Base-by-base conservation (phyloP, 208 protist species). In the Leishmania arabica region DNA sequence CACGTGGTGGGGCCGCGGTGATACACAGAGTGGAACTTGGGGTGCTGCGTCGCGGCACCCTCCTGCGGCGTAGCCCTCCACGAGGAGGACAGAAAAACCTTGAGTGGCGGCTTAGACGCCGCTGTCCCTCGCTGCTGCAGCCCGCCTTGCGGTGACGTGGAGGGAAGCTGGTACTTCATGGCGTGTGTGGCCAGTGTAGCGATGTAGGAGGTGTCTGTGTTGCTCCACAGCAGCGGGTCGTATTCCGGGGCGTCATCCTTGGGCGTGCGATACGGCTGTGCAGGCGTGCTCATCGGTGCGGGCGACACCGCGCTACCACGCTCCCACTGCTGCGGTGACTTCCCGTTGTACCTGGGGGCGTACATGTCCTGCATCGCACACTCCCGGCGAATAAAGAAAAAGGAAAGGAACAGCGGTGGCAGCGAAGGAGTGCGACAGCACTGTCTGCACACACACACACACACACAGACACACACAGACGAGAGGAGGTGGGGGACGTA, bases 141-240 rank as follows among this genome's bases (percentile, higher is more conserved):
- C 60, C 24, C 49, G 37, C 5, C 37, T 54, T 51, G 40, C 42
- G n/a, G 47, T 2, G 66, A 13, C 27, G 80, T 11, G 6, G 68
- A 31, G 9, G 65, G 69, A 4, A 51, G 66, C 69, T 68, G 75
- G 31, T 80, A 65, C 37, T 51, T 79, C 78, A 85, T 78, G 53
- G 84, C 42, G 56, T 92, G 84, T 34, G 88, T 62, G 7, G 72
- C 73, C 6, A 95, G 81, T 3, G 75, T 80, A 2, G 88, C 82
- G 53, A 96, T 91, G 78, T 92, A 96, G 19, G 89, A 84, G 75
- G 84, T 88, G 72, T 96, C 90, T 13, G 81, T 88, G 7, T 76
- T 83, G 21, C 84, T 80, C 92, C 92, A 95, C 60, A 92, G 31
- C 1, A 86, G 82, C 3, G 92, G 92, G 78, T 93, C 89, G 77